Percentiles rank a stretch among this genome's conserved stretches.
Evolutionary conservation across 306 rosid species (phyloP).

Genomic region (Rosa persica): DNA sequence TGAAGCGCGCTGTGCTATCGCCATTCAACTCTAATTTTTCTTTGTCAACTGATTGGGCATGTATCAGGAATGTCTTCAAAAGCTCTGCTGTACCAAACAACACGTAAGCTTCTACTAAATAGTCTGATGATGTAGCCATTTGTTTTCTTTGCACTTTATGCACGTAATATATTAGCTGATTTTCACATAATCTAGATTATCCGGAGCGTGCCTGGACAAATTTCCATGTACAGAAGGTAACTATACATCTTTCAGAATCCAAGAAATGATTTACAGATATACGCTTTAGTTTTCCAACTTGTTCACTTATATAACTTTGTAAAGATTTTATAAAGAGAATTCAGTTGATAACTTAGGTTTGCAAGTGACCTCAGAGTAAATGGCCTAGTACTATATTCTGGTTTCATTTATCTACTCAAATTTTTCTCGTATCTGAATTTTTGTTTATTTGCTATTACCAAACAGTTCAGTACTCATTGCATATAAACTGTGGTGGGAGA

Average conservation of each 20-base stretch:
- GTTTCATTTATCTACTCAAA: not conserved
- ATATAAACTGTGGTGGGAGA: conserved; percentile 65
- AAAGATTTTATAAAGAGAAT: not conserved
- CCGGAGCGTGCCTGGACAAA: not conserved
- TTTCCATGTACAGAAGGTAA: conserved; percentile 28
- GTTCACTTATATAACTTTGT: not conserved
- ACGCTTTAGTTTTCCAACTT: not conserved
- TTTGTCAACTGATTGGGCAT: not conserved
- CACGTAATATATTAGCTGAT: not conserved
- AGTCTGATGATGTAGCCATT: not conserved
- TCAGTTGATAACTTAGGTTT: not conserved
- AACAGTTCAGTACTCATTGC: conserved; percentile 35
- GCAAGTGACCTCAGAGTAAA: not conserved
- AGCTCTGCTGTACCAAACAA: conserved; percentile 8
- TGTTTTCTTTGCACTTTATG: not conserved
- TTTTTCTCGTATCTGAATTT: not conserved
- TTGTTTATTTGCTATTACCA: not conserved
- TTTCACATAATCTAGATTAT: conserved; percentile 1
- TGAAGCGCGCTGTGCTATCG: not conserved
- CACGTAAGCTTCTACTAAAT: conserved; percentile 20
- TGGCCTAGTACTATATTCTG: not conserved
- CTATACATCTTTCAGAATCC: not conserved
- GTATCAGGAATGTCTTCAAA: conserved; percentile 28
- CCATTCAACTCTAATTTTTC: not conserved
- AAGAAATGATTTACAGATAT: not conserved